These are phyloP conservation scores for Arabis alpina DNA, from an alignment of 345 rosid genomes.

Conservation along the genomic window DNA sequence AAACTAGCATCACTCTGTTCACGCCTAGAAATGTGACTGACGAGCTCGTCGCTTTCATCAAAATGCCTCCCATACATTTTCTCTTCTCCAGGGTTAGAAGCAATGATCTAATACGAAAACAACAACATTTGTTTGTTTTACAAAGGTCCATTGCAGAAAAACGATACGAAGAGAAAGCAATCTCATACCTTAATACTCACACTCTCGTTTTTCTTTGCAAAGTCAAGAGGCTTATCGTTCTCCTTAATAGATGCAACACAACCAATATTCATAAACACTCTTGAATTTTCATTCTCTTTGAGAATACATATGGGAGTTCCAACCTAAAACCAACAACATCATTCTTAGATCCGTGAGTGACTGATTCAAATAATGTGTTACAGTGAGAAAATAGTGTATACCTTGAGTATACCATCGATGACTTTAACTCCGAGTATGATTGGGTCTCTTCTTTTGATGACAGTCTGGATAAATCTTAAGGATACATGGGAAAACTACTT, in stretches of 20 bases:
- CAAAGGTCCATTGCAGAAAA: no score
- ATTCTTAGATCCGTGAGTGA: constrained; percentile 1
- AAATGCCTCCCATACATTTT: constrained; percentile 93
- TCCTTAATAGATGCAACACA: constrained; percentile 79
- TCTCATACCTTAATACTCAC: constrained; percentile 83
- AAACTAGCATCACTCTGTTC: no score
- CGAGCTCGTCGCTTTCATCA: constrained; percentile 80
- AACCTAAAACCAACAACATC: constrained; percentile 51
- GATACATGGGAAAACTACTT: constrained; percentile 93
- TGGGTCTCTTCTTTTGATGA: constrained; percentile 87
- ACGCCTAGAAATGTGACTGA: constrained; percentile 82
- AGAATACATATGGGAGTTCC: constrained; percentile 91
- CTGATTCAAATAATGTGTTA: constrained; percentile 2
- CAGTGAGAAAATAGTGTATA: background rate
- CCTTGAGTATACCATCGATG: constrained; percentile 78
- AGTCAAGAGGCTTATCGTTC: constrained; percentile 72
- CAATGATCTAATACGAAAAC: constrained; percentile 58
- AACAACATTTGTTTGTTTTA: background rate
- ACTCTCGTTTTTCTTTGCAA: constrained; percentile 73
- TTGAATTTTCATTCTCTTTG: constrained; percentile 27
- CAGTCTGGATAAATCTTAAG: constrained; percentile 76
- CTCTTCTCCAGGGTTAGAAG: constrained; percentile 76
- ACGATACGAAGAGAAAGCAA: background rate
- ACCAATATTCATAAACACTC: constrained; percentile 85
- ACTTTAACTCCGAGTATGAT: constrained; percentile 89